Conservation (phyloP, 2,329 filamentous ascomycete genomes). For the Stagonosporopsis tanaceti region DNA sequence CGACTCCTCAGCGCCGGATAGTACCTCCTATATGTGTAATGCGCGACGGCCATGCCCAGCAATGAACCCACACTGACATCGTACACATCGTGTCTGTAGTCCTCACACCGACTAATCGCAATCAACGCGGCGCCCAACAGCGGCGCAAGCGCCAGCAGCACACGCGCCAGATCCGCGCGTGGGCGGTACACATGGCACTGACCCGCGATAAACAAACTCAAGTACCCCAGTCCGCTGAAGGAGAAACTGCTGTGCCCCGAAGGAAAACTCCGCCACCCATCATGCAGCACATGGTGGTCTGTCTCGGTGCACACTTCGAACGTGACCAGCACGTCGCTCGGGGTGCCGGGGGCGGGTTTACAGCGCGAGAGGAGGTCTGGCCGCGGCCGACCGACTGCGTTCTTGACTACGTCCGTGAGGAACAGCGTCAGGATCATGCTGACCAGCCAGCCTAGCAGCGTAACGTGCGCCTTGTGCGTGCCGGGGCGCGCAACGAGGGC, state of each 20-base stretch:
- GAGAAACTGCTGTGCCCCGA: constrained; percentile 81
- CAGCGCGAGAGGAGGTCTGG: constrained; percentile 91
- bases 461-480: constrained; percentile 83
- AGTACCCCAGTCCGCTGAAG: constrained; percentile 79
- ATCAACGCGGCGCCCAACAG: constrained; percentile 66
- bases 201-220: constrained; percentile 74
- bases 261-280: constrained; percentile 85
- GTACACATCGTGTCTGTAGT: constrained; percentile 71
- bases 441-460: constrained; percentile 81
- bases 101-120: constrained; percentile 68
- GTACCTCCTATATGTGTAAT: constrained; percentile 67
- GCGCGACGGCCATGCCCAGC: constrained; percentile 63
- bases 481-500: constrained; percentile 69
- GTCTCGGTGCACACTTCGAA: constrained; percentile 77
- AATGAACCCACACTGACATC: constrained; percentile 66
- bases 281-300: constrained; percentile 73
- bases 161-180: constrained; percentile 63
- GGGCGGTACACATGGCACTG: constrained; percentile 68
- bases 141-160: constrained; percentile 63
- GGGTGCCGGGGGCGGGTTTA: constrained; percentile 69
- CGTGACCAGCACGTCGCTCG: constrained; percentile 64
- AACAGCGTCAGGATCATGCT: constrained; percentile 77
- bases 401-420: constrained; percentile 88
- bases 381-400: constrained; percentile 80
- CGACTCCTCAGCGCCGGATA: constrained; percentile 62